phyloP scores from a whole-genome alignment of 495 filamentous ascomycete species.

The Corynascus novoguineensis region DNA sequence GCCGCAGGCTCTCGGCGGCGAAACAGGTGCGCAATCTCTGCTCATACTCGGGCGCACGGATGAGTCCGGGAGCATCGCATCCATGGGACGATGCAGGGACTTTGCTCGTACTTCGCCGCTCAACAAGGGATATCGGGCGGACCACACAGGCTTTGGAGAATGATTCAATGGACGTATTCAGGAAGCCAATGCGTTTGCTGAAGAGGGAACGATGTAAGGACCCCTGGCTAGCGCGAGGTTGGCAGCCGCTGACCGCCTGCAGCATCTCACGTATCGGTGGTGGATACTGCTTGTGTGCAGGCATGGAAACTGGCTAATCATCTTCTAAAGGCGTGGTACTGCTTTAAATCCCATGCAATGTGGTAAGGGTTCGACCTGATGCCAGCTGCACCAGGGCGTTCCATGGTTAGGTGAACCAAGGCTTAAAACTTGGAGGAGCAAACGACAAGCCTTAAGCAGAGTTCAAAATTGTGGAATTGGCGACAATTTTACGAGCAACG shows the following conservation, averaged over 20 bases:
- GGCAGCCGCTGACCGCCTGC: slow-evolving; percentile 17
- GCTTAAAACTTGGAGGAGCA: background rate
- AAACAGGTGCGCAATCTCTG: slow-evolving; percentile 3
- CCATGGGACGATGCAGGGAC: background rate
- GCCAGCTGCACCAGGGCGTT: background rate
- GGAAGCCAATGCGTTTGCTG: background rate
- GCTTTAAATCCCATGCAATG: background rate
- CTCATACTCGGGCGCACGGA: background rate
- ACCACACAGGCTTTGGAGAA: background rate
- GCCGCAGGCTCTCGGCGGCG: background rate
- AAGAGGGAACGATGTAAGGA: slow-evolving; percentile 5
- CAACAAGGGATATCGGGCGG: background rate
- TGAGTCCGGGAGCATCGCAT: background rate
- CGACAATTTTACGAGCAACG: no score
- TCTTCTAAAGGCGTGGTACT: background rate
- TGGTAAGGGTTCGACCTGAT: background rate
- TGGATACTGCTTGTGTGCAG: slow-evolving; percentile 3
- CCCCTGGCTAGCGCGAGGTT: slow-evolving; percentile 14
- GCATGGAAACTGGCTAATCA: background rate
- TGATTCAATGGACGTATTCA: background rate
- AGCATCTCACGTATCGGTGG: background rate
- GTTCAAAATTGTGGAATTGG: no score
- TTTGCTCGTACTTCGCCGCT: background rate
- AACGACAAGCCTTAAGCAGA: background rate
- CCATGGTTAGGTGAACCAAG: background rate